Evolutionary conservation across 1,284 basidiomycete species (phyloP).

Genomic region (Naganishia sp.): DNA sequence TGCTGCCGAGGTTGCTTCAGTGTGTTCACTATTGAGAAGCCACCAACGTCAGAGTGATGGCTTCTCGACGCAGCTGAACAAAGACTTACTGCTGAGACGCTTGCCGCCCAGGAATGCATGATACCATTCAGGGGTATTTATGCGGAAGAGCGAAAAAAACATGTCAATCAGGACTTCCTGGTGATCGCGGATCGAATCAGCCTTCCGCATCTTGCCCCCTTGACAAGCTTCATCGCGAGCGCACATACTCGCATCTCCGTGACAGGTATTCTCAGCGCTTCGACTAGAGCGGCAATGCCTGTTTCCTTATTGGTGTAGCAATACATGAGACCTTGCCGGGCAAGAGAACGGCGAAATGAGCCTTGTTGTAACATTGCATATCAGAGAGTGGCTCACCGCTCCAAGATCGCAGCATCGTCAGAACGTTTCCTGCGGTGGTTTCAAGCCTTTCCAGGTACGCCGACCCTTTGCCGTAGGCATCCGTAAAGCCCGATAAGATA

Average conservation of each 20-base stretch:
- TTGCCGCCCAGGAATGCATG: slow-evolving; percentile 84
- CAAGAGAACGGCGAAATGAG: neutral
- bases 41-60: neutral
- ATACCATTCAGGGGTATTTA: slow-evolving; percentile 85
- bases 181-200: slow-evolving; percentile 5
- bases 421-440: slow-evolving; percentile 73
- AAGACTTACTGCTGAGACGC: slow-evolving; percentile 71
- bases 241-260: slow-evolving; percentile 73
- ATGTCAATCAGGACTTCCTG: slow-evolving; percentile 90
- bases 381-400: slow-evolving; percentile 65
- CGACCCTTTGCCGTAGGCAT: slow-evolving; percentile 79
- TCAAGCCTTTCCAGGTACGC: slow-evolving; percentile 76
- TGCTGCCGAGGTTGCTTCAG: neutral
- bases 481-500: slow-evolving; percentile 80
- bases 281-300: slow-evolving; percentile 80
- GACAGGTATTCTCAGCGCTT: slow-evolving; percentile 84
- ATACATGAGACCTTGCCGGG: slow-evolving; percentile 75
- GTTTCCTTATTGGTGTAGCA: slow-evolving; percentile 86
- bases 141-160: slow-evolving; percentile 90
- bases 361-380: neutral
- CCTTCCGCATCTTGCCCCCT: neutral
- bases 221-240: neutral
- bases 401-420: slow-evolving; percentile 86
- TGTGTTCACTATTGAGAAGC: slow-evolving; percentile 7
- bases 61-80: no score